Base-by-base conservation (phyloP, 1,284 basidiomycete species). In the Tilletia walkeri region DNA sequence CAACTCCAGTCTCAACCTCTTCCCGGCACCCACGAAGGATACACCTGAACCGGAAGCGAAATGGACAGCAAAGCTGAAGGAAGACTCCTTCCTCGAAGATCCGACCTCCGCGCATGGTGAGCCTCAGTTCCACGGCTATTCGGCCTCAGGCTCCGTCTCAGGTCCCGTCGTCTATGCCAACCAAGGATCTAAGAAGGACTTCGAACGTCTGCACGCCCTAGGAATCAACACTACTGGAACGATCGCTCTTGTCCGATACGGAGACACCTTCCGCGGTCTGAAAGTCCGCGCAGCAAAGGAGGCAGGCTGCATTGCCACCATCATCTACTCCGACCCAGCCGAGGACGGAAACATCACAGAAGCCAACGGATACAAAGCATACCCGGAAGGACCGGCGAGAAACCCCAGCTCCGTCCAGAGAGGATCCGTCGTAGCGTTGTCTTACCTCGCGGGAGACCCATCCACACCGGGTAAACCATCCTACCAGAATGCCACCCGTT, bases 291-390 rank as follows among this genome's bases (percentile, higher is more conserved):
- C 89, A 1, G 93, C 94, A 1, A 88, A 94, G 78, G 92, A 94
- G 74, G 89, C 89, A 3, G 94, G 94, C 24, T 68, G 89, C 67
- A 89, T 74, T 85, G 85, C 81, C 12, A 81, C 82, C 50, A 77
- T 89, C 69, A 94, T 97, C 78, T 98, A 93, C 85, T 89, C 89
- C 16, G 95, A 97, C 84, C 91, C 92, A 14, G 89, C 89, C 68
- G 93, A 96, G 80, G 94, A 97, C 80, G 93, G 93, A 24, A 88
- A 87, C 53, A 89, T 94, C 41, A 93, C 90, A 2, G 88, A 88
- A 24, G 88, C 88, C 71, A 93, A 95, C 74, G 84, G 84, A 4
- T 74, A 77, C 75, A 70, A 74, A 47, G 80, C 85, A 0, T 89
- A 96, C 84, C 95, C 95, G 0, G 86, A 88, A 18, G 94, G 95